These are phyloP conservation scores for Ambrosia artemisiifolia DNA, from an alignment of 129 eudicot species.

Conservation along the genomic window DNA sequence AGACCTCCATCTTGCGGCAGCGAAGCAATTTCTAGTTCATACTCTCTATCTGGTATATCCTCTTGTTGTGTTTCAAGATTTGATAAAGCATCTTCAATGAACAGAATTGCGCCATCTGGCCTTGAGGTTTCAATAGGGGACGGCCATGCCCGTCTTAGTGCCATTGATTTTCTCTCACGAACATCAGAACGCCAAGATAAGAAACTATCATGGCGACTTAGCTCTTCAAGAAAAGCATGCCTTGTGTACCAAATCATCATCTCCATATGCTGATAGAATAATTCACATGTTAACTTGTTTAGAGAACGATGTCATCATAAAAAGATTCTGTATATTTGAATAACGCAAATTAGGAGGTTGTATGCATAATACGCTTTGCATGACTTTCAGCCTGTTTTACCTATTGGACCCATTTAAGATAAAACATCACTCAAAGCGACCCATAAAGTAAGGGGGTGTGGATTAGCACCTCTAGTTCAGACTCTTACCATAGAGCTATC, in stretches of 20 bases:
- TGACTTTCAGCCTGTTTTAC: neutral
- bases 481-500: neutral
- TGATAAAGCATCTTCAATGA: slow-evolving; percentile 87
- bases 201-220: slow-evolving; percentile 40
- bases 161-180: slow-evolving; percentile 61
- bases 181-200: slow-evolving; percentile 37
- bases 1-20: slow-evolving; percentile 58
- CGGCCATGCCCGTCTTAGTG: slow-evolving; percentile 89
- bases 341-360: neutral
- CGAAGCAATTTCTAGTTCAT: slow-evolving; percentile 56
- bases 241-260: slow-evolving; percentile 87
- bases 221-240: slow-evolving; percentile 62
- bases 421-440: neutral
- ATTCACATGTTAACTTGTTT: neutral
- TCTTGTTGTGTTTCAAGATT: slow-evolving; percentile 69
- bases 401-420: neutral
- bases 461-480: neutral
- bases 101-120: slow-evolving; percentile 46
- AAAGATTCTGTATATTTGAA: neutral
- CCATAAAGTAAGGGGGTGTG: neutral
- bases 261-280: slow-evolving; percentile 62
- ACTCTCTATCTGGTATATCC: slow-evolving; percentile 29
- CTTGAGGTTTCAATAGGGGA: slow-evolving; percentile 40
- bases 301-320: neutral
- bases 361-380: neutral